Evolutionary conservation across 139 green algal genomes (phyloP).

Genomic region (Auxenochlorella pyrenoidosa): DNA sequence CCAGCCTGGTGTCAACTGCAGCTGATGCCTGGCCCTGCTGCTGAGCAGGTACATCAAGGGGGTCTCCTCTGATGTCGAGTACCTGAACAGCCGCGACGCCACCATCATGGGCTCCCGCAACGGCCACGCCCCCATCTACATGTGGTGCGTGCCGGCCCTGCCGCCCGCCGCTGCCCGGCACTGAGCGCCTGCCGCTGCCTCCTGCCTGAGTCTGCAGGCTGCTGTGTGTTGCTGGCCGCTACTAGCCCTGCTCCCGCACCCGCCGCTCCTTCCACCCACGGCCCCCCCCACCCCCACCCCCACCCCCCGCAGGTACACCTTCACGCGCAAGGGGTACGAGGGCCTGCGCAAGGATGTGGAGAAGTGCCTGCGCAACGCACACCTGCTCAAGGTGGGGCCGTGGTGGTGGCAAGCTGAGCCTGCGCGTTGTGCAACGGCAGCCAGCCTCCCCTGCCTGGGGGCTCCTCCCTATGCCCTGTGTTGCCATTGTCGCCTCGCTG

Average conservation of each 20-base stretch:
- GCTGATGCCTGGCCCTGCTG: slow-evolving; percentile 48
- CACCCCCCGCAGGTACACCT: slow-evolving; percentile 71
- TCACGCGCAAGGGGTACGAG: slow-evolving; percentile 84
- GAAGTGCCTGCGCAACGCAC: slow-evolving; percentile 92
- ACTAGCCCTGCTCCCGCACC: no score
- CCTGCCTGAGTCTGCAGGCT: no score
- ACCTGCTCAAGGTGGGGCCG: slow-evolving; percentile 72
- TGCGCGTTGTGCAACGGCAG: neutral
- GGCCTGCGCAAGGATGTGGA: slow-evolving; percentile 91
- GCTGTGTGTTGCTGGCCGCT: no score
- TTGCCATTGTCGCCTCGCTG: no score
- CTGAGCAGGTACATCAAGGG: slow-evolving; percentile 34
- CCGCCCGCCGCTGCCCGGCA: no score
- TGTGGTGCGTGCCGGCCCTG: slow-evolving; percentile 91
- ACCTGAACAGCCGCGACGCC: slow-evolving; percentile 93
- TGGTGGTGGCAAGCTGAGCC: no score
- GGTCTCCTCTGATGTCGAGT: slow-evolving; percentile 83
- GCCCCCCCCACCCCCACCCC: neutral
- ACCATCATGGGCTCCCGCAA: slow-evolving; percentile 98
- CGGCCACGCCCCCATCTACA: slow-evolving; percentile 95
- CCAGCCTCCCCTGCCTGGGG: no score
- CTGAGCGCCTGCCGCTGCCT: no score
- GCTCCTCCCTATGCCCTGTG: no score
- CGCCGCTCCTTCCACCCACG: neutral
- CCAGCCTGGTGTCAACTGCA: no score